phyloP scores from a whole-genome alignment of 306 rosid genomes.

The Begonia fuchsioides region DNA sequence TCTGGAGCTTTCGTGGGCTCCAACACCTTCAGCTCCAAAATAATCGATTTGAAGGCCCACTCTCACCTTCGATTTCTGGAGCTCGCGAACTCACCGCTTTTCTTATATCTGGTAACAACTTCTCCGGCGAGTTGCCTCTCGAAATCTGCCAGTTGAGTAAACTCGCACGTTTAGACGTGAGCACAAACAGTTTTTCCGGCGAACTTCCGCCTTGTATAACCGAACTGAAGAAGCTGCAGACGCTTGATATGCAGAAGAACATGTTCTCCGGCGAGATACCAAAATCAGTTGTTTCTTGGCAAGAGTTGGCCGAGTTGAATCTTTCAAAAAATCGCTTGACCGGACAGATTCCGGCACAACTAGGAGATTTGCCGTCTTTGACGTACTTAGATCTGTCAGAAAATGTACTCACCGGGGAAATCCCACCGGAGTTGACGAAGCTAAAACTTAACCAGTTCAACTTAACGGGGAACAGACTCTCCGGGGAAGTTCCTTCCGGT shows the following conservation, averaged over 20 bases:
- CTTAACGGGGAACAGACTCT: conserved; percentile 38
- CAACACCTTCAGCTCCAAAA: conserved; percentile 17
- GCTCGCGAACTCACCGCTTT: conserved; percentile 18
- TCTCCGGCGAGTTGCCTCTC: conserved; percentile 36
- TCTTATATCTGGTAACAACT: conserved; percentile 23
- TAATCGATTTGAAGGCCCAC: conserved; percentile 39
- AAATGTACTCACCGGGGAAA: conserved; percentile 44
- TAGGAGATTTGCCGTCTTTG: conserved; percentile 39
- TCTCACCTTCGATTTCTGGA: conserved; percentile 24
- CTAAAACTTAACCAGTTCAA: conserved; percentile 48
- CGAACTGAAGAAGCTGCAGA: conserved; percentile 35
- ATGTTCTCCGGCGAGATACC: conserved; percentile 45
- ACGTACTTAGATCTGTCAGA: conserved; percentile 54
- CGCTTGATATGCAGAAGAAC: conserved; percentile 50
- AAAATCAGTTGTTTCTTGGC: conserved; percentile 28
- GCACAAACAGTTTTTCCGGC: conserved; percentile 44
- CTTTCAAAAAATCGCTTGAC: conserved; percentile 35
- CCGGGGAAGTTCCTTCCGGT: conserved; percentile 50
- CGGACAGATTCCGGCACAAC: conserved; percentile 47
- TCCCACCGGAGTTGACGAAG: conserved; percentile 45
- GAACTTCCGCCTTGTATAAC: conserved; percentile 46
- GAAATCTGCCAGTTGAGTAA: conserved; percentile 30
- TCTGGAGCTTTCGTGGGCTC: conserved; percentile 48
- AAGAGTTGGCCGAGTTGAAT: conserved; percentile 41
- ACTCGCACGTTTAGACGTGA: conserved; percentile 25